These are phyloP conservation scores for Aquilaria yunnanensis DNA, from an alignment of 345 rosid species.

Conservation along the genomic window DNA sequence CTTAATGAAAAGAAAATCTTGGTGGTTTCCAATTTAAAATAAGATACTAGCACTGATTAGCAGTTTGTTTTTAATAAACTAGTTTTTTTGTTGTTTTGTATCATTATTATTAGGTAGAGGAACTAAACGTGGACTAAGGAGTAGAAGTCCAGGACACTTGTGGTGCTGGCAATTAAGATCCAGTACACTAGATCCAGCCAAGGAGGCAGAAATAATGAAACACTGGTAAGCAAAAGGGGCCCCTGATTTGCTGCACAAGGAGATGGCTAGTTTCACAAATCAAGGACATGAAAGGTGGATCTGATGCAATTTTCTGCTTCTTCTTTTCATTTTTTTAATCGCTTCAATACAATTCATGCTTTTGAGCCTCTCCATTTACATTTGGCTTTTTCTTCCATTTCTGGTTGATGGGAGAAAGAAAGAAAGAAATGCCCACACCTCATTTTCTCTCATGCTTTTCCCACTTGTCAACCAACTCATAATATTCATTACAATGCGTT, in stretches of 20 bases:
- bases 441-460: slow-evolving; percentile 13
- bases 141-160: slow-evolving; percentile 5
- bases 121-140: slow-evolving; percentile 4
- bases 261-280: slow-evolving; percentile 24
- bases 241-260: slow-evolving; percentile 24
- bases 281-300: slow-evolving; percentile 23
- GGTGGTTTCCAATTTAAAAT: no score
- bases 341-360: slow-evolving; percentile 15
- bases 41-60: no score
- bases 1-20: no score
- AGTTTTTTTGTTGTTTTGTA: no score
- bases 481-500: slow-evolving; percentile 6
- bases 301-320: slow-evolving; percentile 14
- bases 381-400: slow-evolving; percentile 16
- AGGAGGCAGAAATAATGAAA: slow-evolving; percentile 13
- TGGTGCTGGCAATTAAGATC: slow-evolving; percentile 14
- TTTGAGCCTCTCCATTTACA: slow-evolving; percentile 15
- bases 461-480: slow-evolving; percentile 12
- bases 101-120: slow-evolving; percentile 10
- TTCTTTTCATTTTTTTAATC: slow-evolving; percentile 4
- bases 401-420: slow-evolving; percentile 25
- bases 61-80: no score
- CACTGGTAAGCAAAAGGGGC: slow-evolving; percentile 14
- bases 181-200: slow-evolving; percentile 6
- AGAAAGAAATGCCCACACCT: slow-evolving; percentile 3